Evolutionary conservation across 768 basidiomycete genomes (phyloP).

Genomic region (Lentinula raphanica): DNA sequence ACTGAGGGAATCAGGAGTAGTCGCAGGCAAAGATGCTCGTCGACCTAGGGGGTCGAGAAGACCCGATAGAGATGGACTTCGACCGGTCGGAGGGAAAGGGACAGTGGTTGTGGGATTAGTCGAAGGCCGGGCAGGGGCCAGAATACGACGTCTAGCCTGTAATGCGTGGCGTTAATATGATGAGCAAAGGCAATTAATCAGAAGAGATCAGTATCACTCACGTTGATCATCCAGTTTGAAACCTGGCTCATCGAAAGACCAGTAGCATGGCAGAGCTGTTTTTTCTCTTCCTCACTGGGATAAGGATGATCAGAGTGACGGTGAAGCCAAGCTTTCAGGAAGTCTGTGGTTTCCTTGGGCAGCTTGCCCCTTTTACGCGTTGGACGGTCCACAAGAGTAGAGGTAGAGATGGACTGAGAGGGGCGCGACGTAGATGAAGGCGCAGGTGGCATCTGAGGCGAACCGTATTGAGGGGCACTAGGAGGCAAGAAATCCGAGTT

Average conservation of each 20-base stretch:
- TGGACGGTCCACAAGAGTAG: constrained; percentile 68
- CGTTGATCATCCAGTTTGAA: constrained; percentile 93
- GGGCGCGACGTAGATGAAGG: constrained; percentile 41
- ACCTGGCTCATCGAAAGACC: constrained; percentile 87
- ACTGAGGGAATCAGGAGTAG: constrained; percentile 55
- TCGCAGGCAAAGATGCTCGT: constrained; percentile 57
- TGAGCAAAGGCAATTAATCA: constrained; percentile 13
- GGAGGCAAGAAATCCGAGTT: constrained; percentile 50
- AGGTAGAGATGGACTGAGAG: constrained; percentile 44
- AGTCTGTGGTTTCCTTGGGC: constrained; percentile 87
- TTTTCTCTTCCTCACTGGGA: constrained; percentile 87
- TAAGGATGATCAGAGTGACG: constrained; percentile 87
- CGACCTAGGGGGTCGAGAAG: constrained; percentile 42
- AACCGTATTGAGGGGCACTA: constrained; percentile 29
- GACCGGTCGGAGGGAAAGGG: constrained; percentile 57
- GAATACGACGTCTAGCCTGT: constrained; percentile 76
- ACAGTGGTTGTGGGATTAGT: constrained; percentile 74
- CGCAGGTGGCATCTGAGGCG: constrained; percentile 39
- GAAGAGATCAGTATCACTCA: constrained; percentile 21
- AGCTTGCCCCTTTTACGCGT: constrained; percentile 83
- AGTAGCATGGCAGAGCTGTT: constrained; percentile 80
- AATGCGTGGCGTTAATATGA: constrained; percentile 8
- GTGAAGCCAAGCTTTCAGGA: constrained; percentile 83
- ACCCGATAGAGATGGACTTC: constrained; percentile 37
- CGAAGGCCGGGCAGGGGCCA: constrained; percentile 75